These are phyloP conservation scores for Groenewaldozyma auringiensis DNA, from an alignment of 1,139 yeast genomes.

Conservation along the genomic window DNA sequence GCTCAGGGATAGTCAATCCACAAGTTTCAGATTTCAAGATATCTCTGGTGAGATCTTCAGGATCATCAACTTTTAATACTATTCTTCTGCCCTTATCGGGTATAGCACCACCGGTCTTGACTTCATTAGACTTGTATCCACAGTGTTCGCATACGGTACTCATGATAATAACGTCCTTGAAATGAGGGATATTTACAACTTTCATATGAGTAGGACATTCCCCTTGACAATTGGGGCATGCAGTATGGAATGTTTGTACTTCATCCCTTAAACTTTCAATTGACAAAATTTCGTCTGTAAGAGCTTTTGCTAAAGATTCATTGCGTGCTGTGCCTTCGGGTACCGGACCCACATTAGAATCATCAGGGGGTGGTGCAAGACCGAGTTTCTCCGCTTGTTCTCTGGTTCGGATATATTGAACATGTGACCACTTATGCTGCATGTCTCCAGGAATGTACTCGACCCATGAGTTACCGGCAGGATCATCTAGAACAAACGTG, in stretches of 20 bases:
- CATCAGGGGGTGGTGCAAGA: conserved; percentile 70
- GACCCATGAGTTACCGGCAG: conserved; percentile 97
- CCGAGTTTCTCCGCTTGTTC: conserved; percentile 87
- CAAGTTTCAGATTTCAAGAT: conserved; percentile 93
- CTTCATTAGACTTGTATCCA: conserved; percentile 96
- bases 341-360: conserved; percentile 39
- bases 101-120: conserved; percentile 95
- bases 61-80: conserved; percentile 70
- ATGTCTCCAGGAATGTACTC: conserved; percentile 86
- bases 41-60: conserved; percentile 92
- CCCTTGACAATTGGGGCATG: conserved; percentile 82
- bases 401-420: conserved; percentile 75
- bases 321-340: background rate
- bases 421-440: conserved; percentile 82
- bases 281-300: conserved; percentile 40
- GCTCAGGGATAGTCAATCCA: conserved; percentile 76
- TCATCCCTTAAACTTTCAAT: conserved; percentile 81
- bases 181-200: conserved; percentile 92
- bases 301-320: conserved; percentile 25
- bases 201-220: conserved; percentile 94
- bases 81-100: conserved; percentile 79
- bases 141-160: conserved; percentile 87
- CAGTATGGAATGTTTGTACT: conserved; percentile 86
- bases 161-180: conserved; percentile 95
- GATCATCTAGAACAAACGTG: conserved; percentile 80